Evolutionary conservation across 192 early-diverging fungal genomes (phyloP).

Genomic region (Umbelopsis sp.): DNA sequence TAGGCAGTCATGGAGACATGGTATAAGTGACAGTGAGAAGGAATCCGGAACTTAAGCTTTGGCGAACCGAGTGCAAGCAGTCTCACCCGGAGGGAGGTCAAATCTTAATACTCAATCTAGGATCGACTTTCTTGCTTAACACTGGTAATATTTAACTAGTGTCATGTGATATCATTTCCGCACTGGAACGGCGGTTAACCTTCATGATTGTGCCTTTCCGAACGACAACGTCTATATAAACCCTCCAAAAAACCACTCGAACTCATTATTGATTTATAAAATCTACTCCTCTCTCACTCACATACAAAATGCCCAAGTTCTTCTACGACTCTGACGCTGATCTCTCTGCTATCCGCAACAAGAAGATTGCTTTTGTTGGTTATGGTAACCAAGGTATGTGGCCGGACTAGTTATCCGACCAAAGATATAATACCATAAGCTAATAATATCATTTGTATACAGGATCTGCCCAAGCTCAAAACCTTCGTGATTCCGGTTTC

Average conservation of each 20-base stretch:
- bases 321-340: constrained; percentile 21
- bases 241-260: neutral
- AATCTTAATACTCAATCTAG: constrained; percentile 1
- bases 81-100: neutral
- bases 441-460: neutral
- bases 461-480: constrained; percentile 21
- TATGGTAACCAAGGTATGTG: constrained; percentile 28
- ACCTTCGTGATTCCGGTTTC: constrained; percentile 24
- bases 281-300: neutral
- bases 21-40: no score
- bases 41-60: neutral
- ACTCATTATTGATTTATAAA: neutral
- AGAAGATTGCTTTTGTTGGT: constrained; percentile 27
- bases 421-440: neutral
- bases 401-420: neutral
- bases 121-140: neutral
- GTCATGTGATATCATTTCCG: constrained; percentile 5
- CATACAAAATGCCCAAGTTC: constrained; percentile 10
- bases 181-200: constrained; percentile 1
- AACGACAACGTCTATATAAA: neutral
- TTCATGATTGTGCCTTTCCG: neutral
- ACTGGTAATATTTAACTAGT: neutral
- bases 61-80: neutral
- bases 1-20: no score
- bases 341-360: constrained; percentile 26